Evolutionary conservation across 257 asterid genomes (phyloP).

Genomic region (Thymus mandschuricus): DNA sequence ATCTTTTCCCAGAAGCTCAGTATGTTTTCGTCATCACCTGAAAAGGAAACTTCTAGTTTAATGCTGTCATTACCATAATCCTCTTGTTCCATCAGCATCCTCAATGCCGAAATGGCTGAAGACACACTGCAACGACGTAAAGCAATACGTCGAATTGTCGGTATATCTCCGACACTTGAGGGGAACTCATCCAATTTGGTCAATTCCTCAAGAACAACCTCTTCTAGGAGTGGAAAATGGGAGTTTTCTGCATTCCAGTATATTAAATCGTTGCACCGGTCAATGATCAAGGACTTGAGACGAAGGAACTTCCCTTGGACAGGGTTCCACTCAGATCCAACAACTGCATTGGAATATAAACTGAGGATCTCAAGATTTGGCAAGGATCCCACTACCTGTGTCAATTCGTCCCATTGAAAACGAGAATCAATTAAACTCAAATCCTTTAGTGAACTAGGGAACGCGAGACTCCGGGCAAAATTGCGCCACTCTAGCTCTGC

Average conservation of each 20-base stretch:
- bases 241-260: conserved; percentile 9
- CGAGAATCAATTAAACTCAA: neutral
- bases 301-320: conserved; percentile 20
- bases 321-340: conserved; percentile 16
- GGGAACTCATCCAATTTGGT: neutral
- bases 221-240: conserved; percentile 18
- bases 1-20: neutral
- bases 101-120: neutral
- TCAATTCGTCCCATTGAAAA: conserved; percentile 16
- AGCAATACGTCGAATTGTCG: neutral
- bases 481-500: neutral
- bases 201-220: neutral
- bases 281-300: neutral
- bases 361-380: neutral
- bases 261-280: neutral
- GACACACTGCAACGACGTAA: neutral
- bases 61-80: neutral
- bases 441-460: conserved; percentile 7
- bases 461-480: neutral
- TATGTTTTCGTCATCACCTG: neutral
- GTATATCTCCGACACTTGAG: neutral
- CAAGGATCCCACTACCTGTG: neutral
- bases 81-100: neutral
- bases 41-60: neutral
- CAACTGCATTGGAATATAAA: neutral